These are phyloP conservation scores for Penicillium robsamsonii DNA, from an alignment of 495 filamentous ascomycete species.

Conservation along the genomic window DNA sequence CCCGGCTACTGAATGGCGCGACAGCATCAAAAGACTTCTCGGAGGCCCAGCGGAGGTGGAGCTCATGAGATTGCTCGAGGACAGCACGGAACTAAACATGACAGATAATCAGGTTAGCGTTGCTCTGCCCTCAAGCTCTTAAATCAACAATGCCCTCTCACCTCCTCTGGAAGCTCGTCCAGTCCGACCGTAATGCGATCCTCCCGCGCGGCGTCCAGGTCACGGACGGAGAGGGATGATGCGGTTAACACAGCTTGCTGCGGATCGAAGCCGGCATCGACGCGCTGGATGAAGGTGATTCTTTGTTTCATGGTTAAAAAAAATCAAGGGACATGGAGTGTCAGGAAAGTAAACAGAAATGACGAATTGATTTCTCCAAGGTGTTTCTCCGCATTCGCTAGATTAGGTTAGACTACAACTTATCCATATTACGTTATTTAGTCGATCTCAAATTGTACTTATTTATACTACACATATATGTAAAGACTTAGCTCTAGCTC, in stretches of 20 bases:
- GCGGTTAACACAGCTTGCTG: conserved; percentile 53
- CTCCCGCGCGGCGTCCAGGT: conserved; percentile 66
- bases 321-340: background rate
- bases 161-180: conserved; percentile 70
- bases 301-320: conserved; percentile 69
- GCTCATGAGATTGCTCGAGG: conserved; percentile 65
- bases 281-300: conserved; percentile 72
- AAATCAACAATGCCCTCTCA: conserved; percentile 23
- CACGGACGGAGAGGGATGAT: conserved; percentile 49
- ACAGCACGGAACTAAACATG: conserved; percentile 52
- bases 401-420: conserved; percentile 19
- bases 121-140: background rate
- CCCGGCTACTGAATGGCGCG: conserved; percentile 68
- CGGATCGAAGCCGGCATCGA: conserved; percentile 59
- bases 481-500: too few relatives aligned
- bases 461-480: background rate
- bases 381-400: conserved; percentile 27
- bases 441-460: background rate
- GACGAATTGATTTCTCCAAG: conserved; percentile 15
- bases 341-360: conserved; percentile 3
- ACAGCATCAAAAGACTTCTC: conserved; percentile 52
- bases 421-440: conserved; percentile 10
- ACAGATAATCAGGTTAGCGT: conserved; percentile 2
- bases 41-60: conserved; percentile 79
- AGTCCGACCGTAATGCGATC: conserved; percentile 73